Conservation (phyloP, 176 grass and related monocot species). For the Avena atlantica region DNA sequence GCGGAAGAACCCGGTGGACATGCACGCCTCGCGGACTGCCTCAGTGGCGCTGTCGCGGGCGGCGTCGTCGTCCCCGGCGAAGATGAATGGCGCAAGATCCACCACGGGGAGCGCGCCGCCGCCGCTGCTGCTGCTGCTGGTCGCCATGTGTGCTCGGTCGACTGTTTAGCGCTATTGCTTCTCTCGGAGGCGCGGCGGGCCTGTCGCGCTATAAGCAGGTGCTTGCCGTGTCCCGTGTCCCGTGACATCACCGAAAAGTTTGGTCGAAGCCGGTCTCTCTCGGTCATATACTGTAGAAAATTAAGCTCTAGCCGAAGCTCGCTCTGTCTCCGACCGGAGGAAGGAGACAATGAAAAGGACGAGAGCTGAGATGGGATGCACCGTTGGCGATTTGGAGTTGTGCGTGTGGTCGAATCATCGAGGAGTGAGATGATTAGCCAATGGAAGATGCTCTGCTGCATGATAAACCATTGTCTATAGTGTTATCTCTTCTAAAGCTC, state of each 20-base stretch:
- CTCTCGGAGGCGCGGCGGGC: neutral
- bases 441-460: neutral
- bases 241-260: neutral
- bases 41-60: conserved; percentile 3
- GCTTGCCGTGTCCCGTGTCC: neutral
- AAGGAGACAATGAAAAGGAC: no score
- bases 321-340: no score
- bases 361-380: no score
- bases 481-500: no score
- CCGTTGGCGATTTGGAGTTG: no score
- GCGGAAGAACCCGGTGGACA: conserved; percentile 49
- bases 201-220: neutral
- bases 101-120: conserved; percentile 41
- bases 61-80: neutral
- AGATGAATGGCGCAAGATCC: conserved; percentile 35
- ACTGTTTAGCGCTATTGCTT: neutral
- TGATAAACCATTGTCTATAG: neutral
- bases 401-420: no score
- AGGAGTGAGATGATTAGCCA: neutral
- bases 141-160: neutral
- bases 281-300: no score
- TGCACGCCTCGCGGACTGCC: conserved; percentile 42
- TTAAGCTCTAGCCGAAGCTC: no score
- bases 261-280: no score
- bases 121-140: neutral